A percentile compares a stretch with the other conserved stretches of the same genome.
Conservation (phyloP, 2,329 filamentous ascomycete genomes). For the Cordyceps cicadae region DNA sequence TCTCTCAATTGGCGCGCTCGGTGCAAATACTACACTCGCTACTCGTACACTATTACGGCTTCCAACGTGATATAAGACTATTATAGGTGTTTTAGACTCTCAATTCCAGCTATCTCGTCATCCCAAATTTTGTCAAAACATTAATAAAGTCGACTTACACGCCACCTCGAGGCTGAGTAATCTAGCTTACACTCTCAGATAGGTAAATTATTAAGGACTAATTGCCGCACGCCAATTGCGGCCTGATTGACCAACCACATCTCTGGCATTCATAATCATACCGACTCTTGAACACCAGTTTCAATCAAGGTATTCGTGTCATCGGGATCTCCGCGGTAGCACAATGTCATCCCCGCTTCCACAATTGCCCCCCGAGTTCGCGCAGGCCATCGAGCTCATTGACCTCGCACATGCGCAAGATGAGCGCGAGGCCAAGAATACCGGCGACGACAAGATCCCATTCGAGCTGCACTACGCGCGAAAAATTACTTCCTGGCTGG, state of each 20-base stretch:
- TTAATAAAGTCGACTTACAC: neutral
- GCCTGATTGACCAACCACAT: neutral
- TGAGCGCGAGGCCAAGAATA: conserved; percentile 19
- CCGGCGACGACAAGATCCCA: conserved; percentile 41
- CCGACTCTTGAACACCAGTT: neutral
- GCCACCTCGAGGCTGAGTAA: neutral
- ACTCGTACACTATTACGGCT: too few relatives aligned
- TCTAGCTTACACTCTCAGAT: neutral
- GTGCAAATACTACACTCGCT: neutral
- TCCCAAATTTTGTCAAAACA: neutral
- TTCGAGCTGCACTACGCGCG: conserved; percentile 78
- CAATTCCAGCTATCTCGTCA: neutral
- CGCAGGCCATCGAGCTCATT: conserved; percentile 55
- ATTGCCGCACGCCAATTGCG: neutral
- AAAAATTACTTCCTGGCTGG: conserved; percentile 70
- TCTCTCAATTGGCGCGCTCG: neutral
- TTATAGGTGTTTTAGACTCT: neutral
- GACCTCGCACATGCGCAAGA: conserved; percentile 51
- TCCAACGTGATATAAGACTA: too few relatives aligned
- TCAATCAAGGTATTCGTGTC: neutral
- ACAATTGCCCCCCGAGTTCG: conserved; percentile 32
- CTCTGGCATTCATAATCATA: neutral
- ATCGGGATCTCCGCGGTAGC: neutral
- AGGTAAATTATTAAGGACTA: neutral
- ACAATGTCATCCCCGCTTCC: conserved; percentile 16